Base-by-base conservation (phyloP, 305 asterid genomes). In the Fraxinus albicans region DNA sequence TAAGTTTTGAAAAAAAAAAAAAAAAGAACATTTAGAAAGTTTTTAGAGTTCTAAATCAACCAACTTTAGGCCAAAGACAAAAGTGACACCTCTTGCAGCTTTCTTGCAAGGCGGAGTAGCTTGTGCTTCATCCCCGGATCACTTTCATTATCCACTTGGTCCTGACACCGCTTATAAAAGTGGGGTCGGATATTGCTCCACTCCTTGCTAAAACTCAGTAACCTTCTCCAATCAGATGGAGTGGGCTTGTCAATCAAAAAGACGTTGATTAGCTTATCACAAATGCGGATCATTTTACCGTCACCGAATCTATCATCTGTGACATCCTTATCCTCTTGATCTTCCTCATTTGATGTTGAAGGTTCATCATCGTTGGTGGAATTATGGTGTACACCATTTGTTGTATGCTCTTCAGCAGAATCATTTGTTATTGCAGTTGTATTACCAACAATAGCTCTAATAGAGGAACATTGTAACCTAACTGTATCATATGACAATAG, bases 221-320 rank as follows among this genome's bases (percentile, higher is more conserved):
- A 86, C 85, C 90, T 94, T 89, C 97, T 89, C 99, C 98, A 97
- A 83, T 95, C 99, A 80, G 90, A 85, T 55, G 98, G 93, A 8
- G 90, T 87, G 38, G 99, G 95, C 89, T 93, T 95, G 89, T 97
- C 98, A 47, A 95, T 92, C 97, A 93, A 84, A 86, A 97, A 97
- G 44, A 97, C 94, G 74, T 88, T 92, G 79, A 97, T 95, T 77
- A 95, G 88, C 83, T 94, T 95, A 87, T 97, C 94, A 63, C 97
- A 95, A 69, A 95, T 88, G 17, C 93, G 92, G 79, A 82, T 79
- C 98, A 92, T 93, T 83, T 93, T 91, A 58, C 76, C 79, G 73
- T 87, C 93, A 86, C 88, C 94, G 87, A 83, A 19, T 47, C 79
- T 85, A 42, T 89, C 97, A 84, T 50, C 70, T 72, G 69, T 73